Conservation (phyloP, 106 monocot species). For the Dactylorhiza incarnata region DNA sequence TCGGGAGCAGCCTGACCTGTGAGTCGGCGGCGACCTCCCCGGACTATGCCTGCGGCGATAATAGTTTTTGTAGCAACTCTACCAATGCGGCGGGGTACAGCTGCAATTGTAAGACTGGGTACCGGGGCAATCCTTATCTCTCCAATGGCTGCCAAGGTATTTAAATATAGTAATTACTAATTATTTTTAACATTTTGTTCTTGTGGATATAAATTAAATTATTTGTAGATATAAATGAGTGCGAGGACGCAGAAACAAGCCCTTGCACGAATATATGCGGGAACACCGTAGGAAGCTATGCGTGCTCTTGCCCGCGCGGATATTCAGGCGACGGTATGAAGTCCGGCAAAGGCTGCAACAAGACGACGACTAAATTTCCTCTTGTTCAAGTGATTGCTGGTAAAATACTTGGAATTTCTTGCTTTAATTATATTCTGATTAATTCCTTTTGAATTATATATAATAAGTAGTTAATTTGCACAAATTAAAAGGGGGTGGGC, state of each 20-base stretch:
- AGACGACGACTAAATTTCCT: conserved; percentile 15
- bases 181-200: no score
- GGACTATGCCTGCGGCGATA: neutral
- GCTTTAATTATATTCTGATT: no score
- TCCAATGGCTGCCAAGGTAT: conserved; percentile 37
- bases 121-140: conserved; percentile 41
- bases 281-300: conserved; percentile 35
- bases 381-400: conserved; percentile 26
- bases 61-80: neutral
- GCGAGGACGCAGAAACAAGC: conserved; percentile 18
- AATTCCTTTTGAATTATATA: no score
- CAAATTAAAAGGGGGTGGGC: neutral
- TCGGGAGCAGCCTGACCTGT: conserved; percentile 13
- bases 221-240: conserved; percentile 55
- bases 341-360: conserved; percentile 35
- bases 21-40: neutral
- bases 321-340: conserved; percentile 36
- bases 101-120: conserved; percentile 27
- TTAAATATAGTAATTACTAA: no score
- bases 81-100: conserved; percentile 7
- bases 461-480: no score
- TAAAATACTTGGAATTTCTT: no score
- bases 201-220: no score
- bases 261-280: conserved; percentile 29
- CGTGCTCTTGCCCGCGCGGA: conserved; percentile 38